Percentiles rank a stretch among this genome's conserved stretches.
Evolutionary conservation across 371 early-diverging fungal genomes (phyloP).

Genomic region (Haplosporangium sp.): DNA sequence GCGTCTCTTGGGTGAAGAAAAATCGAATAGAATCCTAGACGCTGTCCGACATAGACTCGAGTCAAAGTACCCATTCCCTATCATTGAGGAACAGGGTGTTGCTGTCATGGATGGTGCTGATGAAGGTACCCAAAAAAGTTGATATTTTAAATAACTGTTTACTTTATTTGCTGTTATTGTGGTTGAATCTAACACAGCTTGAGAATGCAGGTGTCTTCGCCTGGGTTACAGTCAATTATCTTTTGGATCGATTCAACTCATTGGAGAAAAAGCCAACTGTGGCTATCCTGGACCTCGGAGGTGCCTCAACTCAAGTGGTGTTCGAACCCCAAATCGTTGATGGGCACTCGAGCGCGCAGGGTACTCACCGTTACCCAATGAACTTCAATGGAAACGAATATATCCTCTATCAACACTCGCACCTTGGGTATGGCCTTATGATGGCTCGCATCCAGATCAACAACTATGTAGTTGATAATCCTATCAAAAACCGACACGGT

Average conservation of each 20-base stretch:
- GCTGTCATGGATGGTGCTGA: conserved; percentile 95
- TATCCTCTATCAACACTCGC: conserved; percentile 92
- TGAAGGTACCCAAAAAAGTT: conserved; percentile 70
- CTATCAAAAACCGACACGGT: conserved; percentile 42
- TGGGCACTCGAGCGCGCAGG: conserved; percentile 66
- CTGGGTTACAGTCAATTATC: conserved; percentile 97
- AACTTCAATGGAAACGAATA: conserved; percentile 78
- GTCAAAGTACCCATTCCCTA: conserved; percentile 83
- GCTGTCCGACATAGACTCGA: conserved; percentile 76
- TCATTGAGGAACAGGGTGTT: conserved; percentile 76
- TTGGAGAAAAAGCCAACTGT: conserved; percentile 72
- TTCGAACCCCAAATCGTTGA: conserved; percentile 84
- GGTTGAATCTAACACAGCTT: neutral
- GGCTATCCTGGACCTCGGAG: conserved; percentile 95
- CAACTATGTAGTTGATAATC: conserved; percentile 48
- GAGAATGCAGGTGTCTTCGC: conserved; percentile 88
- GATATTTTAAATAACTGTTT: neutral
- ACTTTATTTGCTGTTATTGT: neutral
- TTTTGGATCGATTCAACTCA: conserved; percentile 71
- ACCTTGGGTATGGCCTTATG: conserved; percentile 93
- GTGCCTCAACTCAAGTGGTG: conserved; percentile 96
- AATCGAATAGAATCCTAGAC: conserved; percentile 77
- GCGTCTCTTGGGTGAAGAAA: conserved; percentile 79
- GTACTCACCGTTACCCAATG: conserved; percentile 80
- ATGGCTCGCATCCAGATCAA: conserved; percentile 86